Conservation (phyloP, 2,329 filamentous ascomycete species). For the Colletotrichum scovillei region DNA sequence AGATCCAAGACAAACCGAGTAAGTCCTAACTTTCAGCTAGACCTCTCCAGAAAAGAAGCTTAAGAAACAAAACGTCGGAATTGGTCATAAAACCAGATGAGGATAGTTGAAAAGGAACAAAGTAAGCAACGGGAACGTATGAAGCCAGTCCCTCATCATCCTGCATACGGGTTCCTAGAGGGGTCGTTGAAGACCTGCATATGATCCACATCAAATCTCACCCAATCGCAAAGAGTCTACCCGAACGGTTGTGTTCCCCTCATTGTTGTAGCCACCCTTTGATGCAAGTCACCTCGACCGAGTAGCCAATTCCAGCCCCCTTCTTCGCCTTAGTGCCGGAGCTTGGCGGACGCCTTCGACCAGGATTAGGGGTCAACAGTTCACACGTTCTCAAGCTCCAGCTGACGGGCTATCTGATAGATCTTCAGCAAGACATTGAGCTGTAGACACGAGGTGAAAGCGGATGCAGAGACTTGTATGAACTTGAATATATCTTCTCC, state of each 20-base stretch:
- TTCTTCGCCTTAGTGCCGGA: neutral
- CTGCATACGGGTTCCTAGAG: neutral
- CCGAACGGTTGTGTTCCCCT: neutral
- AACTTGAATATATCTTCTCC: constrained; percentile 34
- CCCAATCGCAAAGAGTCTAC: constrained; percentile 20
- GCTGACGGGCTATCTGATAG: too few species aligned
- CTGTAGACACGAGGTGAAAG: neutral
- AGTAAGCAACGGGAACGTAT: neutral
- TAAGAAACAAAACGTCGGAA: neutral
- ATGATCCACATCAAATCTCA: constrained; percentile 23
- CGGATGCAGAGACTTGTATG: neutral
- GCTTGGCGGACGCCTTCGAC: constrained; percentile 15
- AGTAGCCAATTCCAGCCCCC: neutral
- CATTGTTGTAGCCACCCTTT: neutral
- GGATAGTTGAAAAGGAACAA: neutral
- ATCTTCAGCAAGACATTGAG: too few species aligned
- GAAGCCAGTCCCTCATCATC: neutral
- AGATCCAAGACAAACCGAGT: neutral
- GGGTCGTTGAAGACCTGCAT: constrained; percentile 11
- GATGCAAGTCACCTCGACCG: constrained; percentile 16
- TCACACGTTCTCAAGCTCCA: too few species aligned
- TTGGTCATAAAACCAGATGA: neutral
- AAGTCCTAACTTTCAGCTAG: neutral
- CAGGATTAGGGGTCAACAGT: neutral
- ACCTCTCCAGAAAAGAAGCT: neutral